Conservation (phyloP, 371 early-diverging fungal genomes). For the Mortierella polycephala region DNA sequence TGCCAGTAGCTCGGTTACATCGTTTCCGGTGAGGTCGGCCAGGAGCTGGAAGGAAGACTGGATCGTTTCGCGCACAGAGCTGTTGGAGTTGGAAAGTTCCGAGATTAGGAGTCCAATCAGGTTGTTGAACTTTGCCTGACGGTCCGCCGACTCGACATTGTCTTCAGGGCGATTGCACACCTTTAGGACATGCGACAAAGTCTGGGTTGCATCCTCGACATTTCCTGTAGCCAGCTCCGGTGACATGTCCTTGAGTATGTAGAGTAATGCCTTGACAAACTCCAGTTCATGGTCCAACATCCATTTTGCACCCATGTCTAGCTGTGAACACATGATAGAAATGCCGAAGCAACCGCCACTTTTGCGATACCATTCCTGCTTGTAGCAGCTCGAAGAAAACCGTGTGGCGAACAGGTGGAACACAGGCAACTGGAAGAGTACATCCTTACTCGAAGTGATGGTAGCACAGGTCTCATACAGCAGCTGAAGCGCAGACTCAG, state of each 20-base stretch:
- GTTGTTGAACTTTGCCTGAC: constrained; percentile 69
- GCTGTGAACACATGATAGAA: constrained; percentile 78
- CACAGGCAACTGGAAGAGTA: constrained; percentile 72
- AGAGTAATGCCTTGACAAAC: constrained; percentile 91
- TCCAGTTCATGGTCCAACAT: constrained; percentile 92
- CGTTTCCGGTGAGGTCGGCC: constrained; percentile 79
- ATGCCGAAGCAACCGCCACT: constrained; percentile 94
- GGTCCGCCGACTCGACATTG: constrained; percentile 65
- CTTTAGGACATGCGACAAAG: constrained; percentile 80
- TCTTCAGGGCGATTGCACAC: constrained; percentile 82
- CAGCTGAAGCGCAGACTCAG: constrained; percentile 71
- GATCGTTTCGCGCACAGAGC: constrained; percentile 88
- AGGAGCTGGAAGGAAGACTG: constrained; percentile 85
- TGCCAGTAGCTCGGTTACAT: constrained; percentile 85
- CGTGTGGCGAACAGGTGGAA: constrained; percentile 82
- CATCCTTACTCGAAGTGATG: constrained; percentile 68
- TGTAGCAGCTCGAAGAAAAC: constrained; percentile 88
- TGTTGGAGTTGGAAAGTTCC: constrained; percentile 94
- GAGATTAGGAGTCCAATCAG: constrained; percentile 87
- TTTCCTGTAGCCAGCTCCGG: constrained; percentile 83
- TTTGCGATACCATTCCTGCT: constrained; percentile 86
- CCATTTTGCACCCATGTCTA: constrained; percentile 90
- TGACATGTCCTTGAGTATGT: constrained; percentile 92
- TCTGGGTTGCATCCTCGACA: constrained; percentile 81
- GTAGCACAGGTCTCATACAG: constrained; percentile 73